These are phyloP conservation scores for Trichocladium uniseriatum DNA, from an alignment of 495 filamentous ascomycete genomes.

Conservation along the genomic window DNA sequence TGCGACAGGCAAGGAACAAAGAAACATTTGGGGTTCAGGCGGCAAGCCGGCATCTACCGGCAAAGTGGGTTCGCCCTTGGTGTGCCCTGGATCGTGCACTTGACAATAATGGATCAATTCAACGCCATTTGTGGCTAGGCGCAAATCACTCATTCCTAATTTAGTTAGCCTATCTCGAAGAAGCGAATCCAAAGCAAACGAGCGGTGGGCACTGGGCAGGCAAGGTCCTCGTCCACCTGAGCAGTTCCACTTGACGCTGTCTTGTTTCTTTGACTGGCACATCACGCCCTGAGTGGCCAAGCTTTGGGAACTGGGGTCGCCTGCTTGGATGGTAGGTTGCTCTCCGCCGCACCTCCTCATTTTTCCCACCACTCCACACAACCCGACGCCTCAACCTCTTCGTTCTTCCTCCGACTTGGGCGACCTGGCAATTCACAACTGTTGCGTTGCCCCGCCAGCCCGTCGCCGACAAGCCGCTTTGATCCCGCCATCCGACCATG, in stretches of 20 bases:
- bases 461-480: conserved; percentile 1
- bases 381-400: conserved; percentile 10
- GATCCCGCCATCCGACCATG: conserved; percentile 27
- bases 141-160: too few species aligned
- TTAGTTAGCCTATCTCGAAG: neutral
- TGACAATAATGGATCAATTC: too few species aligned
- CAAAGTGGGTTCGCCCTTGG: too few species aligned
- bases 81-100: too few species aligned
- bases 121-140: too few species aligned
- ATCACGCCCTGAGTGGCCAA: conserved; percentile 22
- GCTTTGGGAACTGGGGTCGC: conserved; percentile 21
- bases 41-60: neutral
- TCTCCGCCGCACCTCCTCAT: conserved; percentile 31
- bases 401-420: conserved; percentile 1
- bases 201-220: conserved; percentile 2
- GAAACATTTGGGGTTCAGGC: neutral
- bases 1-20: neutral
- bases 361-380: conserved; percentile 27
- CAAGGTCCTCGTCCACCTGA: too few species aligned
- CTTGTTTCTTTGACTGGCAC: conserved; percentile 20
- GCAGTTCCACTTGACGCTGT: conserved; percentile 1
- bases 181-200: neutral
- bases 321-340: conserved; percentile 15
- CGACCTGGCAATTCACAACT: conserved; percentile 3
- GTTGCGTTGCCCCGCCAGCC: conserved; percentile 5